Base-by-base conservation (phyloP, 805 yeast species). In the Gaillardinia entomophila region DNA sequence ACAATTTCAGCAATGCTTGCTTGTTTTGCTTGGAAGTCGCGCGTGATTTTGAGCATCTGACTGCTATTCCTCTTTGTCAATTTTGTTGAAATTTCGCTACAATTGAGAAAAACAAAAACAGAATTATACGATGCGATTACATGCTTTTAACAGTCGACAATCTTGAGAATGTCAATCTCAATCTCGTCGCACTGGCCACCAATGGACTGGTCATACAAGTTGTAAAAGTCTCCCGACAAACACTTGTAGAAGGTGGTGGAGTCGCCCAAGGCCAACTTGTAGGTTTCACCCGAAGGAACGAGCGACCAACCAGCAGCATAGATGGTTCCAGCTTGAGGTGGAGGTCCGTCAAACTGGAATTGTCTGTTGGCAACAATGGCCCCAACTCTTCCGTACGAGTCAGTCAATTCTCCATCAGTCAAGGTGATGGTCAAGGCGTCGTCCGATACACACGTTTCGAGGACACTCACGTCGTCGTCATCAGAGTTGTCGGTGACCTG, bases 341-440 rank as follows among this genome's bases (percentile, higher is more conserved):
- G 81, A 37, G 84, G 84, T 54, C 85, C 85, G 54, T 80, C 85
- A 53, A 78, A 79, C 63, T 79, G 86, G 73, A 79, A 77, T 67
- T 82, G 90, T 68, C 82, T 71, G 78, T 81, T 82, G 33, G 88
- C 79, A 47, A 82, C 90, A 60, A 82, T 79, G 31, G 87, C 74
- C 46, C 89, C 89, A 44, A 82, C 61, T 72, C 37, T 34, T 4
- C 31, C 31, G 20, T 26, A 8, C 18, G 27, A n/a, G 31, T 34
- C 37, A 25, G 28, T 34, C 33, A 34, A 34, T 16, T 17, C 20
- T 8, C 28, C 22, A 12, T 26, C 33, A 29, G 24, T 34, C 28
- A 22, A 15, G 8, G 19, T 11, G 10, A 28, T 5, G 11, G 26
- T 28, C 18, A 28, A 15, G 13, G 25, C 38, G 42, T 52, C 32